A percentile compares a stretch with the other conserved stretches of the same genome.
These are phyloP conservation scores for Kodamaea lidongshanica DNA, from an alignment of 805 yeast species.

Conservation along the genomic window DNA sequence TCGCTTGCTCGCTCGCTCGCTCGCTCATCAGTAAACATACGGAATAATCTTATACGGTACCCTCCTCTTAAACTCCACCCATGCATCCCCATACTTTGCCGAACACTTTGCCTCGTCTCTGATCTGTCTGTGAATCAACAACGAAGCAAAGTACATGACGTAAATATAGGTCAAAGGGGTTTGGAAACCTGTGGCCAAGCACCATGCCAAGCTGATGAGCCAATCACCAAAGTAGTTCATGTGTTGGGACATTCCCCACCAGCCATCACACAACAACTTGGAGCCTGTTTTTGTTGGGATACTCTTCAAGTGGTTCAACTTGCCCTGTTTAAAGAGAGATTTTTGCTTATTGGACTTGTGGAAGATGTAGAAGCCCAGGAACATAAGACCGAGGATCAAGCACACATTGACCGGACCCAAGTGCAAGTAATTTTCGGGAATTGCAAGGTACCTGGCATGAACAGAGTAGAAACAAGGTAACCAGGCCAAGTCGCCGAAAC, in stretches of 20 bases:
- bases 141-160: conserved; percentile 71
- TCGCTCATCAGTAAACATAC: conserved; percentile 72
- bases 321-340: conserved; percentile 74
- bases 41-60: conserved; percentile 94
- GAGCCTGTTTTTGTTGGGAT: conserved; percentile 75
- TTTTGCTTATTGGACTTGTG: conserved; percentile 80
- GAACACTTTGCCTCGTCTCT: conserved; percentile 92
- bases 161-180: conserved; percentile 86
- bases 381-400: conserved; percentile 43
- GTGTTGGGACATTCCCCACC: conserved; percentile 95
- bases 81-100: conserved; percentile 75
- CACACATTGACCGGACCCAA: conserved; percentile 40
- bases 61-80: conserved; percentile 72
- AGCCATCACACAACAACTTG: conserved; percentile 77
- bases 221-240: conserved; percentile 95
- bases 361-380: conserved; percentile 74
- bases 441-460: conserved; percentile 76
- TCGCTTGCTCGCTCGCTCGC: too few relatives aligned
- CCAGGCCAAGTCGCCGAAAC: conserved; percentile 88
- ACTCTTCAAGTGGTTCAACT: conserved; percentile 51
- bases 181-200: conserved; percentile 77
- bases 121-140: conserved; percentile 79
- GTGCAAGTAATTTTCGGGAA: conserved; percentile 44
- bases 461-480: conserved; percentile 88
- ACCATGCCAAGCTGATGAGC: conserved; percentile 87